Base-by-base conservation (phyloP, 2,329 filamentous ascomycete genomes). In the Aspergillus neoniger region DNA sequence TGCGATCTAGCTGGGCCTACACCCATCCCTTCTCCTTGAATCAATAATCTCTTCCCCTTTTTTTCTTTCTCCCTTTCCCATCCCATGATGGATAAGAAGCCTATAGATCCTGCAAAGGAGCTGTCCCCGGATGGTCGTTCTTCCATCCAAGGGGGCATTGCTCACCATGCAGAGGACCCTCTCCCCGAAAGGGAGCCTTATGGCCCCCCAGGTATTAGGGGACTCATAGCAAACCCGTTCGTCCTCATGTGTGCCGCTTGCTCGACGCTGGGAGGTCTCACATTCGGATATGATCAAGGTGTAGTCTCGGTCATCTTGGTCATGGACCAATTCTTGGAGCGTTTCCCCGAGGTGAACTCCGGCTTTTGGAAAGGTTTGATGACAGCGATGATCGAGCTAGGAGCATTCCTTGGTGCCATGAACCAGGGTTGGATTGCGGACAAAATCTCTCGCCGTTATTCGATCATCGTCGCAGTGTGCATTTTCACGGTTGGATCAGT, bases 381-480 rank as follows among this genome's bases (percentile, higher is more conserved):
- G 74, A 85, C 82, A 8, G 82, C 82, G 3, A 84, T 84, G 81
- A 80, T 85, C 53, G 81, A 84, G 61, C 65, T 84, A 19, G 82
- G 83, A n/a, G 83, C 82, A 8, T 70, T 83, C 17, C 53, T 79
- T 3, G 77, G 79, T 55, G 79, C 79, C 3, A 57, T 82, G 19
- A 81, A 79, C 39, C 76, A 80, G 59, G 80, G 79, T 4, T 84
- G 78, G 73, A 76, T 84, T 38, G 82, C 82, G 1, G 83, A 85
- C 62, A 80, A 77, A 63, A 77, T 83, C 38, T 83, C 81, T 4
- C 74, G 83, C 39, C 82, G 83, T 56, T 82, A 81, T 62, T 80
- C 81, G 3, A 83, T 85, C 43, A 65, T 83, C 1, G 77, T 84
- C 2, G 82, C 81, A 4, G 82, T 84, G 4, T 64, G 73, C 9